Evolutionary conservation across 305 asterid genomes (phyloP), one percentile per base, ranked within the genome.

Genomic region (Petunia hybrid): DNA sequence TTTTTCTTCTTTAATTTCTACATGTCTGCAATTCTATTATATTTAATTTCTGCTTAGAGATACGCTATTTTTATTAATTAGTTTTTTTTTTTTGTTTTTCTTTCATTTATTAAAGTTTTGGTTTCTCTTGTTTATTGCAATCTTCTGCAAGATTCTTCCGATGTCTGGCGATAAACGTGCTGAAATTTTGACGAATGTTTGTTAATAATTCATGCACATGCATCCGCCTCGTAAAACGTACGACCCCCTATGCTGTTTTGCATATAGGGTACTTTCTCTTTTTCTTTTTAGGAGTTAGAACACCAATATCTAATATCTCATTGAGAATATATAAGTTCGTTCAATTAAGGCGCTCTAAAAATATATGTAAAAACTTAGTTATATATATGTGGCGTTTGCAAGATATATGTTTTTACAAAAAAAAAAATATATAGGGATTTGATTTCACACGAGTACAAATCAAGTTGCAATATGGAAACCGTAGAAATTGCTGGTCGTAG

Each of bases 181-280:
- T 48, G 78, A 73, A 48, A 6, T 73, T 48, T 48, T 73, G 45
- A 73, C 6, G 78, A 73, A 73, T 48, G 78, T 73, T 51, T 73
- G 62, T 35, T 73, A 51, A 6, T 73, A 73, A 73, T 35, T 10
- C 62, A 35, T 10, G 16, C 78, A 48, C 78, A 35, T 71, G 78
- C 78, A 73, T 48, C 78, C 78, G 31, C 13, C 78, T 73, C 45
- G 78, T 48, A 48, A 35, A 73, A 73, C 14, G 78, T 73, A 35
- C 31, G 12, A 71, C 43, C 43, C 31, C 6, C 46, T 31, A 70
- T 36, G 77, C 42, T 9, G 13, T 2, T 22, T 22, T 5, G 22
- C 45, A 64, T 36, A 35, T 64, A 4, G 43, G 39, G 1, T 3
- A 4, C 0, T 45, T 45, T 45, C 22, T 13, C 1, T 13, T 55